Evolutionary conservation across 2,329 filamentous ascomycete species (phyloP).

Genomic region (Nemania sp.): DNA sequence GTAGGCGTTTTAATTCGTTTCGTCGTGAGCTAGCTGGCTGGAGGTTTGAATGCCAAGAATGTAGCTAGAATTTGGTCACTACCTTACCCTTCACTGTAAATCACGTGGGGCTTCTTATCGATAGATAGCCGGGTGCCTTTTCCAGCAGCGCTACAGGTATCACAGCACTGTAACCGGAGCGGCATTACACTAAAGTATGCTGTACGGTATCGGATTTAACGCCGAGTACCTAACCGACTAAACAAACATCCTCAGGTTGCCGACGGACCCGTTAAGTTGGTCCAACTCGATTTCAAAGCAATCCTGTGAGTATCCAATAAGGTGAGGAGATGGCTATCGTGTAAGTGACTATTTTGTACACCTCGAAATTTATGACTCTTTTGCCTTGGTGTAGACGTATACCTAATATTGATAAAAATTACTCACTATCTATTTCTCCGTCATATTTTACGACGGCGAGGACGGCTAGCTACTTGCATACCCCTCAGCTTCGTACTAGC

Average conservation of each 20-base stretch:
- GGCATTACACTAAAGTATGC: not conserved
- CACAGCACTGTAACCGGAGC: not conserved
- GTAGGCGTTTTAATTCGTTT: constrained; percentile 6
- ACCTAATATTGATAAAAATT: constrained; percentile 48
- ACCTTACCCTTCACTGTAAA: not conserved
- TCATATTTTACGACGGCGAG: constrained; percentile 43
- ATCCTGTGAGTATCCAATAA: constrained; percentile 44
- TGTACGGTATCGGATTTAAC: not conserved
- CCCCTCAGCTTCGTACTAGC: constrained; percentile 44
- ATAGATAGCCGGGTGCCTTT: constrained; percentile 16
- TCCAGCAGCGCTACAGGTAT: not conserved
- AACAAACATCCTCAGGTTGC: constrained; percentile 25
- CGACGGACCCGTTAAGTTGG: constrained; percentile 30
- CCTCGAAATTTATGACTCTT: constrained; percentile 31
- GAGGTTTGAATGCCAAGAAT: constrained; percentile 33
- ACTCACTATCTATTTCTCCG: constrained; percentile 43
- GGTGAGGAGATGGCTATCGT: constrained; percentile 42
- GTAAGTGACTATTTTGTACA: constrained; percentile 45
- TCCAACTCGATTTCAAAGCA: constrained; percentile 55
- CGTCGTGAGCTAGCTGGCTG: constrained; percentile 20
- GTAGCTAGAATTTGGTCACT: constrained; percentile 26
- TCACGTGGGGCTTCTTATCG: constrained; percentile 39
- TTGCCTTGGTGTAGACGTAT: constrained; percentile 27
- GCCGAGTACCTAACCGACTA: constrained; percentile 42
- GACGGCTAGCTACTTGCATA: constrained; percentile 34